A percentile compares a stretch with the other conserved stretches of the same genome.
phyloP scores from a whole-genome alignment of 2,329 filamentous ascomycete genomes.

The Fusarium equiseti region DNA sequence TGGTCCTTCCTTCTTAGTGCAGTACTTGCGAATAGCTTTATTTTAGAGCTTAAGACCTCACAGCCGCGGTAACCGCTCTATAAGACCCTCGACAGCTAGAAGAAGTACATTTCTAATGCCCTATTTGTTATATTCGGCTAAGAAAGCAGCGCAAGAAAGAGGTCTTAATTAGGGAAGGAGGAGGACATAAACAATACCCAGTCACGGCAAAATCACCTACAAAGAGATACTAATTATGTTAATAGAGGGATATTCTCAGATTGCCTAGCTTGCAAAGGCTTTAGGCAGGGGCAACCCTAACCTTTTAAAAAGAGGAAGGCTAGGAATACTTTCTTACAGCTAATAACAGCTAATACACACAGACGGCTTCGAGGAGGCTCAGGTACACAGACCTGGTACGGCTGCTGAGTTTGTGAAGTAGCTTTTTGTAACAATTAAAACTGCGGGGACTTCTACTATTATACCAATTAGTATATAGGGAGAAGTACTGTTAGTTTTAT shows the following conservation, averaged over 20 bases:
- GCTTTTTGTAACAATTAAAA: neutral
- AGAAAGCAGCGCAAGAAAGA: neutral
- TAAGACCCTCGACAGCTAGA: neutral
- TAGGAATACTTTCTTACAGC: too few relatives aligned
- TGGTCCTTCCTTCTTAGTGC: conserved; percentile 20
- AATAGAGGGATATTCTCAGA: neutral
- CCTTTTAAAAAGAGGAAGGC: too few relatives aligned
- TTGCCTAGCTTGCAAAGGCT: too few relatives aligned
- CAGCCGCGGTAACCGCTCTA: neutral
- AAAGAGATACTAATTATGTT: neutral
- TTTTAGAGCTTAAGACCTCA: neutral
- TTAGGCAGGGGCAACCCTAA: too few relatives aligned
- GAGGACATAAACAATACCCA: too few relatives aligned
- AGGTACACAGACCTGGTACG: neutral
- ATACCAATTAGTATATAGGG: neutral
- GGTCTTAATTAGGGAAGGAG: neutral
- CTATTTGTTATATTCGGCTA: conserved; percentile 5
- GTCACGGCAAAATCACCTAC: neutral
- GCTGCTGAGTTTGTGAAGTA: neutral
- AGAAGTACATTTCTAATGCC: neutral
- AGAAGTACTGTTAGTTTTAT: neutral
- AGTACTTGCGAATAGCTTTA: conserved; percentile 18
- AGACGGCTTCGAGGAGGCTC: too few relatives aligned
- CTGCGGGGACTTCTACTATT: too few relatives aligned
- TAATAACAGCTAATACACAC: too few relatives aligned